Evolutionary conservation across 768 basidiomycete genomes (phyloP), one percentile per base, ranked within the genome.

Genomic region (Naganishia friedmannii): DNA sequence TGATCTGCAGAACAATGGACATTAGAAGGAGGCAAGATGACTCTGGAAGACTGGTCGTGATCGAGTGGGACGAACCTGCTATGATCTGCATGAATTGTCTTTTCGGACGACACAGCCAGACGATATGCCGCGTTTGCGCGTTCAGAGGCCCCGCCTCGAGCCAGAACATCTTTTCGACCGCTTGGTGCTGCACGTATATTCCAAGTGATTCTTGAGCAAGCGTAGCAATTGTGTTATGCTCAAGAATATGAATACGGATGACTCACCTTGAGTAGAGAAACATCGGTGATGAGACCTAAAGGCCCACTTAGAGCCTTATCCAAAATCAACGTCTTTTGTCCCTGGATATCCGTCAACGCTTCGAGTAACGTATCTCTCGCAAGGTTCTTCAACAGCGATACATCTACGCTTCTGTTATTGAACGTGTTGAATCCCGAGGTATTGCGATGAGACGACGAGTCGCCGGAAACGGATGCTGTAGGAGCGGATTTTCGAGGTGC

Each of bases 101-200:
- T 75, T 86, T 85, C 2, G 95, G 93, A 37, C 93, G 86, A 80
- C 91, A 95, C 10, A 99, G 86, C 82, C 97, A 99, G 23, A 99
- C 87, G 70, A 98, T 87, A 75, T 94, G 94, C 39, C 90, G 86
- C 7, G 94, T 93, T 3, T 87, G 85, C 2, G 91, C 89, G 15
- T 87, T 85, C 55, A 98, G 82, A 10, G 91, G 88, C 21, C 94
- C 94, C 13, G 89, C 81, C 82, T 98, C 96, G 28, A 99, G 87
- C 95, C 96, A 99, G 83, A 94, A 96, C 91, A 99, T 95, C 84
- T 96, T 96, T 83, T 97, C 94, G 3, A 99, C 92, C 6, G 93
- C 94, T 87, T 98, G 94, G 78, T 98, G 91, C 95, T 98, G 12
- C 9, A 51, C 7, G 15, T 37, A 37, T 5, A 37, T 37, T 37